Evolutionary conservation across 2,329 filamentous ascomycete genomes (phyloP), one percentile per base, ranked within the genome.

Genomic region (Pyrenochaeta sp.): DNA sequence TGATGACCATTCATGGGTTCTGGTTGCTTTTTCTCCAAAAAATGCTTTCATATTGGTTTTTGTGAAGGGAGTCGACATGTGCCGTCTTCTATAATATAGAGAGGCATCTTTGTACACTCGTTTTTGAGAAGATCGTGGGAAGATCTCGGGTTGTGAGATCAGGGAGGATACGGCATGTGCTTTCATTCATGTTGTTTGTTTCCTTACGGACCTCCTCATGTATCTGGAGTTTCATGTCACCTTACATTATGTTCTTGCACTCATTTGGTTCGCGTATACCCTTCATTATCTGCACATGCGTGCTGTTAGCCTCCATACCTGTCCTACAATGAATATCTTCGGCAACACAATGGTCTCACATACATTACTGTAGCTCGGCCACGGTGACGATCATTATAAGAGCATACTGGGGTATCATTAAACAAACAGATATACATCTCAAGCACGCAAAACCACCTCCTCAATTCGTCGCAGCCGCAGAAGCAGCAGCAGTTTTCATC

Each of bases 401-500:
- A 25, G 9, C 39, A 43, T 52, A 13, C 42, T 37, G 50, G 58
- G 56, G 58, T 61, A 61, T 61, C 58, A 55, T 61, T 50, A 25
- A 28, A 27, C 15, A 58, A 36, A 34, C 15, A 58, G 42, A 3
- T 51, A 32, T 37, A 43, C n/a, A 37, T 43, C 49, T 43, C 25
- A 42, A 28, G 6, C 28, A 24, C 9, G 2, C 49, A 30, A 34
- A 56, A 22, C n/a, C 24, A 27, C 27, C 5, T 47, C 1, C 12
- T n/a, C 55, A 46, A 15, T n/a, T 36, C 45, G 36, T 56, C 9
- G 52, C 50, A 25, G 58, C 55, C 8, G 56, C 58, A 43, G 22
- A 6, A 19, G 67, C 55, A 34, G 61, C 60, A 2, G 64, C 59
- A 34, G 65, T 62, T 61, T 85, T 82, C 40, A 81, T 81, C 64